Conservation (phyloP, 495 filamentous ascomycete species). For the Penicillium chermesinum region DNA sequence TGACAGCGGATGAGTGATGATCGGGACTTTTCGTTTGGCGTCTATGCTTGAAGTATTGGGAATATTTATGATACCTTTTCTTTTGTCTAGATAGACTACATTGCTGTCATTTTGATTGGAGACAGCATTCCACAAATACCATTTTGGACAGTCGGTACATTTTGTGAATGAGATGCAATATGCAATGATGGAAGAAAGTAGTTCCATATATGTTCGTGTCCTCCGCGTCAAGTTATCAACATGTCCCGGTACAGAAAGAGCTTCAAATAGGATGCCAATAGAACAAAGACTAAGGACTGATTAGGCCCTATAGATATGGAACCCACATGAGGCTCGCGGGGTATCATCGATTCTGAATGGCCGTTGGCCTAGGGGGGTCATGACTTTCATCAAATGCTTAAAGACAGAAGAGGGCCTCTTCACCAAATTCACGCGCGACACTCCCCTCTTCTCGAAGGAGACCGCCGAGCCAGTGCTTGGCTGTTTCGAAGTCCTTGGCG, state of each 20-base stretch:
- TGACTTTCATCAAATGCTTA: neutral
- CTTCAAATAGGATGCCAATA: neutral
- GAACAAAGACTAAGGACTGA: neutral
- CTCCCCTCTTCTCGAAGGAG: slow-evolving; percentile 55
- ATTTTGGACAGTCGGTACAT: slow-evolving; percentile 2
- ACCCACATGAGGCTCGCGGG: neutral
- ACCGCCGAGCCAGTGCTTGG: slow-evolving; percentile 53
- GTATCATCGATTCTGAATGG: neutral
- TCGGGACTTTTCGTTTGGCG: neutral
- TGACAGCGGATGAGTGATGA: neutral
- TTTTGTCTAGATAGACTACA: neutral
- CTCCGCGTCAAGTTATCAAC: too few species aligned
- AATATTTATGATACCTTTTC: slow-evolving; percentile 11
- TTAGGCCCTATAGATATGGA: neutral
- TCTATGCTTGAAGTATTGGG: slow-evolving; percentile 2
- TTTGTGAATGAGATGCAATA: slow-evolving; percentile 8
- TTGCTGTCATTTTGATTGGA: neutral
- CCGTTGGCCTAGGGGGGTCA: neutral
- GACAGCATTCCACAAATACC: neutral
- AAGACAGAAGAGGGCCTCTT: slow-evolving; percentile 57
- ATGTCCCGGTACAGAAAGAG: too few species aligned
- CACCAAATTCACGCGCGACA: slow-evolving; percentile 55
- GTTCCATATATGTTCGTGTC: neutral
- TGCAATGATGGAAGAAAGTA: neutral
- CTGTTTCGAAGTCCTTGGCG: slow-evolving; percentile 56